Evolutionary conservation across 2,329 filamentous ascomycete species (phyloP), one percentile per base, ranked within the genome.

Genomic region (Alternaria sp.): DNA sequence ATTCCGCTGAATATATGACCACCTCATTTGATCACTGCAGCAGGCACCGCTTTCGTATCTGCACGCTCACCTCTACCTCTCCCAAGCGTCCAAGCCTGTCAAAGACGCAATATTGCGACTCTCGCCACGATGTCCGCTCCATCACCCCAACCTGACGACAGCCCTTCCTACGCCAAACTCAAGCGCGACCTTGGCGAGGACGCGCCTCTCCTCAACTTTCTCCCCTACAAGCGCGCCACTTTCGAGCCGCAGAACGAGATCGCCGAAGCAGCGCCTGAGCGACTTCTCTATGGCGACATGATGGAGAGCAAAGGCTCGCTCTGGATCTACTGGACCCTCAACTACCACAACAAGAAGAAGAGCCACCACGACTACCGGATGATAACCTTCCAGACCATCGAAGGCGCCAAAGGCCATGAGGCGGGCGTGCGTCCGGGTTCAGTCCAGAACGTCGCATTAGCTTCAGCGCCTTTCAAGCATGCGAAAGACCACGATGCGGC

Each of bases 201-300:
- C 20, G 23, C 23, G 6, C 20, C 41, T 7, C 53, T 61, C 3
- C 53, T 61, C 33, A 57, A 57, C 8, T 53, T 43, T 15, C 18
- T 61, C 5, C 53, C 53, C 6, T 61, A 30, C 25, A 43, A 44
- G 20, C 59, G 53, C 25, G 44, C 53, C 11, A 61, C 59, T 5
- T 61, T 56, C n/a, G 23, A 45, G 20, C n/a, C 10, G 9, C 53
- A 61, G 10, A 33, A 28, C n/a, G 53, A 61, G 33, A 45, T 57
- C n/a, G 28, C n/a, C 14, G 45, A 37, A n/a, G 59, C 59, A 14
- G 26, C 9, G 11, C n/a, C 45, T 2, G 53, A 61, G 11, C 53
- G 59, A 11, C 12, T 61, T 10, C 28, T 61, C 5, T 61, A 45
- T 28, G 45, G 59, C 37, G 53, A 61, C 15, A 61, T 61, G 53